Evolutionary conservation across 495 filamentous ascomycete species (phyloP), one percentile per base, ranked within the genome.

Genomic region (Penicillium canescens): DNA sequence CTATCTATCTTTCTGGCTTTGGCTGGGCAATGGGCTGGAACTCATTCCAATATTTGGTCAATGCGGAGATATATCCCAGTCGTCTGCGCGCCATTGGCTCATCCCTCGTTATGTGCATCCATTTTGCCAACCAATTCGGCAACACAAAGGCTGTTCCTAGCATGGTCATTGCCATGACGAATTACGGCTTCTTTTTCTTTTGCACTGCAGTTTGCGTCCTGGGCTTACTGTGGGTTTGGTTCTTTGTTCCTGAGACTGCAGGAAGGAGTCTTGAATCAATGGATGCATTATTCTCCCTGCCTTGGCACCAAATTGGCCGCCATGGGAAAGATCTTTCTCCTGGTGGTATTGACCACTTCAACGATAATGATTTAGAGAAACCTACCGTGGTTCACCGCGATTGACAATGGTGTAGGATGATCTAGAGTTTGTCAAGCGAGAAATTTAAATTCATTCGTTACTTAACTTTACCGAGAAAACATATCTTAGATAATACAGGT

Each of bases 1-100:
- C 46, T 1, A 49, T 49, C 14, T 49, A 49, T 26, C 36, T 49
- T 20, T 49, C 46, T 16, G 46, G 46, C 8, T 49, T 49, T 40
- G 46, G 46, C 3, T 87, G 82, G 82, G 80, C 82, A 0, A 60
- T 85, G 7, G 83, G 83, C 21, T 86, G 82, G 82, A 85, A 85
- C 49, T 72, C 68, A 3, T 82, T 86, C 63, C 84, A 84, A 50
- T 88, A 85, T 58, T 73, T 88, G 4, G 72, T 87, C 46, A 85
- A 81, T 46, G 78, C 82, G 3, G 85, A 88, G 61, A 77, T 88
- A 14, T 88, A 81, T 60, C 83, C 83, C 0, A 64, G 84, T 18
- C 52, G 57, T 2, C 35, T 60, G 14, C 52, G 57, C 8, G 52
- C 52, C 2, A 14, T 51, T 1, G 53, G 45, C 3, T 45, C 39